Percentiles rank a stretch among this genome's conserved stretches.
Conservation (phyloP, 73 alveolate genomes). For the Uronychia setigera region DNA sequence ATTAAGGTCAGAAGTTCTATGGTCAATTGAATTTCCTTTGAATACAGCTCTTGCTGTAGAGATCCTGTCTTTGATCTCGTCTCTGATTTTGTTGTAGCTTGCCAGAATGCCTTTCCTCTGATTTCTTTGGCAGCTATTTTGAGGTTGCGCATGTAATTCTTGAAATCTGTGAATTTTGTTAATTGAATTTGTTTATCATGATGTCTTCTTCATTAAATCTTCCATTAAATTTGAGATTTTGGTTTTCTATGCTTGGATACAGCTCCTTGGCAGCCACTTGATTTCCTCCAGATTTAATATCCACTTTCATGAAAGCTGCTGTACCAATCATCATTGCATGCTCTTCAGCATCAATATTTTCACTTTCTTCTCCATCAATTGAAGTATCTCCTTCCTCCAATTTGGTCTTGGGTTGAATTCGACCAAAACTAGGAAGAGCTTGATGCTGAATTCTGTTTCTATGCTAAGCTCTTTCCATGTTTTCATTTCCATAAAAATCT, state of each 20-base stretch:
- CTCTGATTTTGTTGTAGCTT: not conserved
- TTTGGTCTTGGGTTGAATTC: no score
- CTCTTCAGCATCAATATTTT: not conserved
- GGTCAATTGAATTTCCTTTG: slow-evolving; percentile 1
- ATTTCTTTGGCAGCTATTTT: no score
- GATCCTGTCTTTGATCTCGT: not conserved
- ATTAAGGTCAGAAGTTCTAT: no score
- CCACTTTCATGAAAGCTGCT: not conserved
- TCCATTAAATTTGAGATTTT: not conserved
- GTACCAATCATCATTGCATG: not conserved
- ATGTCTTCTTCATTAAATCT: not conserved
- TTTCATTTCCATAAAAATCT: not conserved
- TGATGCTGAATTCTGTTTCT: no score
- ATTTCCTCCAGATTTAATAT: not conserved
- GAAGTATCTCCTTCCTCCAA: no score
- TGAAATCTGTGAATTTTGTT: no score
- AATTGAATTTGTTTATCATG: no score
- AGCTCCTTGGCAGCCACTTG: not conserved
- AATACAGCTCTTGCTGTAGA: not conserved
- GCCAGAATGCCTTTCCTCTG: no score
- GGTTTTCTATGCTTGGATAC: not conserved
- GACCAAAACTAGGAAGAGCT: no score
- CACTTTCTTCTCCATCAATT: not conserved
- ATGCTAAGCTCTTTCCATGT: not conserved
- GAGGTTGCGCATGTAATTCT: no score